Evolutionary conservation across 2,329 filamentous ascomycete species (phyloP).

Genomic region (Aspergillus eucalypticola): DNA sequence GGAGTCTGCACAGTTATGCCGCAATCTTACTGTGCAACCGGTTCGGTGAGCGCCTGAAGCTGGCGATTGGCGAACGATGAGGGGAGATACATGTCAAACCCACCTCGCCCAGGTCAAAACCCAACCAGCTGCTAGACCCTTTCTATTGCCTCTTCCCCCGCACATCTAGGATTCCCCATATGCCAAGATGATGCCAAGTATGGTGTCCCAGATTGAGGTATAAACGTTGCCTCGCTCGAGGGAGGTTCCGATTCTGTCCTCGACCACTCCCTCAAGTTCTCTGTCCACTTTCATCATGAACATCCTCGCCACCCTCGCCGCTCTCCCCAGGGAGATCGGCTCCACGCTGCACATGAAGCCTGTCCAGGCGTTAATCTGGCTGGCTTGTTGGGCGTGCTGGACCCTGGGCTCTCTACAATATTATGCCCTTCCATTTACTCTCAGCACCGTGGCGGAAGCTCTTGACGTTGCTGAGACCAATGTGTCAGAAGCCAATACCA

Average conservation of each 20-base stretch:
- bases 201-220: background rate
- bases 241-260: background rate
- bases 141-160: background rate
- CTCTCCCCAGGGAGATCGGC: background rate
- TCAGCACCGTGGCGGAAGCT: background rate
- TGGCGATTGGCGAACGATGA: background rate
- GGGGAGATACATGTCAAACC: background rate
- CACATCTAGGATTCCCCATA: background rate
- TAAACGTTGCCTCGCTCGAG: background rate
- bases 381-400: background rate
- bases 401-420: background rate
- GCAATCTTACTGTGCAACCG: no score
- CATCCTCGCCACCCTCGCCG: background rate
- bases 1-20: no score
- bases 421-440: background rate
- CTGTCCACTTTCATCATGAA: background rate
- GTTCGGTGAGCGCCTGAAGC: no score
- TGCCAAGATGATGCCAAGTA: constrained; percentile 1
- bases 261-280: background rate
- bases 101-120: background rate
- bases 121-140: background rate
- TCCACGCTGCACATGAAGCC: background rate
- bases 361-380: background rate
- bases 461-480: background rate
- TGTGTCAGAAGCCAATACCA: background rate